Evolutionary conservation across 2,329 filamentous ascomycete species (phyloP), one percentile per base, ranked within the genome.

Genomic region (Delphinella strobiligena): DNA sequence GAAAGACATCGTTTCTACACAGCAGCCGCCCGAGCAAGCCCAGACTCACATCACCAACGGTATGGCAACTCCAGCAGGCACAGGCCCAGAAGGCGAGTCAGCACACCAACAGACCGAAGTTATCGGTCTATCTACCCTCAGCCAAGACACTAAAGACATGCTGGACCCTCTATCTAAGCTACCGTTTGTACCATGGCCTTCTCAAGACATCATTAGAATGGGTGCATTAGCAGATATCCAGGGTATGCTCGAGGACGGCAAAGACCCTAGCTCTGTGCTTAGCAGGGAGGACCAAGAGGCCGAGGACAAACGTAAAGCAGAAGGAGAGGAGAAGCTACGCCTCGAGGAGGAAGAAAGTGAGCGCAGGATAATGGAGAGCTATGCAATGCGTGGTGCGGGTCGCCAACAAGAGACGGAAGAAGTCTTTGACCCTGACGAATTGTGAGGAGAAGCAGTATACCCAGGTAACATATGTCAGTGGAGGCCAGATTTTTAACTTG

Each of bases 101-200:
- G 19, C 19, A 15, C 34, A 24, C 4, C 32, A 31, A 22, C n/a
- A 31, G 31, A 14, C 15, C 3, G 31, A 38, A 12, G 42, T 38
- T 15, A 40, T 46, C 4, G 47, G 40, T 17, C 27, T 32, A 11
- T 7, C 32, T 18, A 39, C 51, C 18, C 56, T 61, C 18, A 57
- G 56, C 4, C 49, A 54, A 3, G 51, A 56, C 19, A 59, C 64
- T 29, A 52, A 56, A 32, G 51, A 53, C 34, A 61, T 54, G 49
- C 50, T 70, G 34, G 77, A 81, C 51, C 72, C 75, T 0, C 58
- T 70, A 14, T 68, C 68, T 7, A 68, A 71, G 8, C 64, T 61
- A 33, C 54, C 71, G 29, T 93, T 87, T 62, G 70, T 77, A 34
- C 84, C 85, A 1, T 93, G 84, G 84, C 84, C 84, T 1, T 67